These are phyloP conservation scores for Novakomyces olei DNA, from an alignment of 805 yeast genomes.

Conservation along the genomic window DNA sequence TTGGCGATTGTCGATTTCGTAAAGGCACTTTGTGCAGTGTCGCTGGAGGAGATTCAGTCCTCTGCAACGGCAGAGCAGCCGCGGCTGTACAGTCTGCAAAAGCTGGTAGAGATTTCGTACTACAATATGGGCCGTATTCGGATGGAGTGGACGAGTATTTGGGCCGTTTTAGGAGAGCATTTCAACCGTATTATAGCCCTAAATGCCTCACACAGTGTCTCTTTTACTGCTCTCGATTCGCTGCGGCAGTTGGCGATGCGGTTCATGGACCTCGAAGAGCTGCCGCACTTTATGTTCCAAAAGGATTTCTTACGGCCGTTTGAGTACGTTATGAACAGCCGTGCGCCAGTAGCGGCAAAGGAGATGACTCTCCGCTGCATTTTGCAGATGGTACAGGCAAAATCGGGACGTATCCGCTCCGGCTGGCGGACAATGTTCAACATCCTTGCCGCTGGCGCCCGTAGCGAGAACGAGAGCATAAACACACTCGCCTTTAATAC, in stretches of 20 bases:
- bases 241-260: slow-evolving; percentile 80
- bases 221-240: slow-evolving; percentile 81
- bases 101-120: slow-evolving; percentile 91
- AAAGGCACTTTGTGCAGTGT: slow-evolving; percentile 63
- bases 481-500: slow-evolving; percentile 44
- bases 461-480: slow-evolving; percentile 29
- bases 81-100: slow-evolving; percentile 76
- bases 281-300: slow-evolving; percentile 88
- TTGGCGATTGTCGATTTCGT: slow-evolving; percentile 74
- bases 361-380: slow-evolving; percentile 82
- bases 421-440: slow-evolving; percentile 88
- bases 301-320: slow-evolving; percentile 83
- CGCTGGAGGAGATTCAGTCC: slow-evolving; percentile 75
- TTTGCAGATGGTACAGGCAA: slow-evolving; percentile 59
- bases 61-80: slow-evolving; percentile 67
- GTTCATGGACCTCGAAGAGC: slow-evolving; percentile 79
- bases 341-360: slow-evolving; percentile 45
- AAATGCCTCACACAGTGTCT: slow-evolving; percentile 50
- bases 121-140: slow-evolving; percentile 93
- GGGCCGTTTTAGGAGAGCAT: slow-evolving; percentile 82
- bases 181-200: slow-evolving; percentile 62
- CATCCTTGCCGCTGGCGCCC: slow-evolving; percentile 54
- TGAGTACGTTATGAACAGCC: slow-evolving; percentile 50
- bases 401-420: slow-evolving; percentile 52
- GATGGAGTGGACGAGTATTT: slow-evolving; percentile 86